Evolutionary conservation across 805 yeast species (phyloP).

Genomic region (Yarrowia sp.): DNA sequence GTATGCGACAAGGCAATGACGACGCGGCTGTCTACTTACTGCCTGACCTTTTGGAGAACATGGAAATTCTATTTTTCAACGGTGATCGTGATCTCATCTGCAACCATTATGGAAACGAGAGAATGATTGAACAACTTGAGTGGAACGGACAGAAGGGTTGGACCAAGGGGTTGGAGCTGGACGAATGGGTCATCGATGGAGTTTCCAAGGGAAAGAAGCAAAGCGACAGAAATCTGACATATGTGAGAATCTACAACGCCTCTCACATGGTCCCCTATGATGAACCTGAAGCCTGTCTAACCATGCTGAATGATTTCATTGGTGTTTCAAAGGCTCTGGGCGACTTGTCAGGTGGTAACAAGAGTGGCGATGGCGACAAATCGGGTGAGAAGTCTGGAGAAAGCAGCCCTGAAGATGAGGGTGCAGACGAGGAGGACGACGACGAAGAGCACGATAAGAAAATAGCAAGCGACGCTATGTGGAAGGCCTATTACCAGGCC

Average conservation of each 20-base stretch:
- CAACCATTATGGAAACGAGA: constrained; percentile 72
- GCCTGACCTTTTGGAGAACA: constrained; percentile 58
- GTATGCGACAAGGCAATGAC: constrained; percentile 52
- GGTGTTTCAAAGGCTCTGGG: constrained; percentile 31
- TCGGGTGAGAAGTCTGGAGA: neutral
- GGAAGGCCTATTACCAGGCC: constrained; percentile 42
- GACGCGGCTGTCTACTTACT: constrained; percentile 62
- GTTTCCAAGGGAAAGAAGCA: constrained; percentile 45
- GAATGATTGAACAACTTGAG: constrained; percentile 55
- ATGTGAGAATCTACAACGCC: constrained; percentile 67
- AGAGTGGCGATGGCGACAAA: neutral
- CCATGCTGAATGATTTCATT: constrained; percentile 55
- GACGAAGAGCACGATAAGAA: constrained; percentile 31
- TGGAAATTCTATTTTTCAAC: constrained; percentile 70
- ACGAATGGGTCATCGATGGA: constrained; percentile 50
- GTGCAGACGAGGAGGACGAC: neutral
- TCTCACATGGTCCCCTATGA: constrained; percentile 96
- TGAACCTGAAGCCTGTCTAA: constrained; percentile 64
- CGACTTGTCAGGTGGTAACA: neutral
- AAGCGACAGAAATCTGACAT: constrained; percentile 72
- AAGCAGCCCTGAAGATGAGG: neutral
- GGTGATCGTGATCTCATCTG: constrained; percentile 91
- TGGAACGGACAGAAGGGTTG: constrained; percentile 57
- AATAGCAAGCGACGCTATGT: constrained; percentile 38
- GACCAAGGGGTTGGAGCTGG: constrained; percentile 33